phyloP scores from a whole-genome alignment of 495 filamentous ascomycete genomes.

The Chlorociboria aeruginascens region DNA sequence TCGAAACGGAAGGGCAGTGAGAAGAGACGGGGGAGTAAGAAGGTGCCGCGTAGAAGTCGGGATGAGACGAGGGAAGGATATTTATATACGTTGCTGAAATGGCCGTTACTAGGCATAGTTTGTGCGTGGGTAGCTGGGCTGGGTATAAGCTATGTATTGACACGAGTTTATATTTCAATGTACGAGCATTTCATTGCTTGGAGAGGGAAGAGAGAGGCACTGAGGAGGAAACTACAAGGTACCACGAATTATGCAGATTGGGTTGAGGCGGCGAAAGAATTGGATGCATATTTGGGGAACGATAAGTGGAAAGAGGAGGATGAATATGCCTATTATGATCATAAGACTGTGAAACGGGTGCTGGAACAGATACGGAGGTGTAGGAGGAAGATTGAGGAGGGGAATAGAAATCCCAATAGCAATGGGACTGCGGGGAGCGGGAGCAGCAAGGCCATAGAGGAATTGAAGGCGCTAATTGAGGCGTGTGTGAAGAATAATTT shows the following conservation, averaged over 20 bases:
- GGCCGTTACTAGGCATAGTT: slow-evolving; percentile 75
- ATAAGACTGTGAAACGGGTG: slow-evolving; percentile 64
- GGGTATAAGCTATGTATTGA: slow-evolving; percentile 59
- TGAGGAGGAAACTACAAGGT: slow-evolving; percentile 56
- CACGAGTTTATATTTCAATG: slow-evolving; percentile 75
- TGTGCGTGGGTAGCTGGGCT: slow-evolving; percentile 65
- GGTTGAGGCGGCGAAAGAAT: slow-evolving; percentile 59
- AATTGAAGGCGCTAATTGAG: slow-evolving; percentile 65
- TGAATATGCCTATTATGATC: slow-evolving; percentile 92
- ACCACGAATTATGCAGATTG: slow-evolving; percentile 71
- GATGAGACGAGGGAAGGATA: slow-evolving; percentile 94
- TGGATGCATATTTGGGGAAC: slow-evolving; percentile 76
- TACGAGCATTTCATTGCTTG: slow-evolving; percentile 74
- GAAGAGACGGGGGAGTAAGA: slow-evolving; percentile 19
- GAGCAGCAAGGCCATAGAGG: slow-evolving; percentile 43
- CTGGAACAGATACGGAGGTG: slow-evolving; percentile 56
- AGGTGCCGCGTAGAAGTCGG: slow-evolving; percentile 38
- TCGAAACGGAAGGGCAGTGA: slow-evolving; percentile 10
- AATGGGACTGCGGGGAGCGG: slow-evolving; percentile 7
- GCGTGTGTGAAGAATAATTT: slow-evolving; percentile 96
- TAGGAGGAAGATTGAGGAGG: slow-evolving; percentile 46
- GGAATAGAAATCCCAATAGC: slow-evolving; percentile 18
- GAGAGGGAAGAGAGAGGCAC: slow-evolving; percentile 56
- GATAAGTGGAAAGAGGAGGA: slow-evolving; percentile 77
- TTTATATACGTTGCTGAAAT: slow-evolving; percentile 77